Evolutionary conservation across 352 stramenopile genomes (phyloP).

Genomic region (Pythium vanterpoolii): DNA sequence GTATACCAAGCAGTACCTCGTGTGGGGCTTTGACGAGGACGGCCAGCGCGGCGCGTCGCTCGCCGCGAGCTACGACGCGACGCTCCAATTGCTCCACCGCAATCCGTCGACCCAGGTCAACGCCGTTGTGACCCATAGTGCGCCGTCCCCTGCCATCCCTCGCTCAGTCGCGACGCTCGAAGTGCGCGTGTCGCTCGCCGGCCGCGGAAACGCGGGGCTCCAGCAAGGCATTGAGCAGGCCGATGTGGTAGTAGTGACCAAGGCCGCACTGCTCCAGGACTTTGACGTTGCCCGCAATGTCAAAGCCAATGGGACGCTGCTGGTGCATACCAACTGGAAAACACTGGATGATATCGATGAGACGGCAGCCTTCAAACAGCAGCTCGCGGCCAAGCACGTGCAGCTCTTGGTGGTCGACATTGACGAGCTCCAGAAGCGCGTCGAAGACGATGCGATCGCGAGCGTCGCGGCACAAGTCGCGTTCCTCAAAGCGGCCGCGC

Average conservation of each 20-base stretch:
- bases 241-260: conserved; percentile 59
- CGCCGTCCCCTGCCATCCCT: conserved; percentile 8
- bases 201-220: conserved; percentile 23
- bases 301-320: conserved; percentile 49
- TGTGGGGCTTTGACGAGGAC: conserved; percentile 83
- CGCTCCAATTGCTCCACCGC: conserved; percentile 51
- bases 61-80: conserved; percentile 33
- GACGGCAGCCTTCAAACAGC: conserved; percentile 45
- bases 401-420: conserved; percentile 53
- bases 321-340: conserved; percentile 62
- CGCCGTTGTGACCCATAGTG: conserved; percentile 55
- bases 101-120: conserved; percentile 65
- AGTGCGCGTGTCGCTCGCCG: conserved; percentile 47
- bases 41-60: conserved; percentile 32
- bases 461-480: conserved; percentile 45
- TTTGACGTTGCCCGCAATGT: conserved; percentile 53
- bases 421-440: conserved; percentile 44
- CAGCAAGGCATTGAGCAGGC: conserved; percentile 53
- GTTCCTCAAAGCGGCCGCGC: conserved; percentile 54
- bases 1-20: conserved; percentile 87
- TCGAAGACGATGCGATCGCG: conserved; percentile 50
- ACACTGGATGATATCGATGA: conserved; percentile 62
- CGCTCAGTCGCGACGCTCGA: conserved; percentile 53
- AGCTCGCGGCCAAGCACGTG: conserved; percentile 47
- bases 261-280: conserved; percentile 37